Evolutionary conservation across 1,284 basidiomycete genomes (phyloP).

Genomic region (Trichosporon coremiiforme): DNA sequence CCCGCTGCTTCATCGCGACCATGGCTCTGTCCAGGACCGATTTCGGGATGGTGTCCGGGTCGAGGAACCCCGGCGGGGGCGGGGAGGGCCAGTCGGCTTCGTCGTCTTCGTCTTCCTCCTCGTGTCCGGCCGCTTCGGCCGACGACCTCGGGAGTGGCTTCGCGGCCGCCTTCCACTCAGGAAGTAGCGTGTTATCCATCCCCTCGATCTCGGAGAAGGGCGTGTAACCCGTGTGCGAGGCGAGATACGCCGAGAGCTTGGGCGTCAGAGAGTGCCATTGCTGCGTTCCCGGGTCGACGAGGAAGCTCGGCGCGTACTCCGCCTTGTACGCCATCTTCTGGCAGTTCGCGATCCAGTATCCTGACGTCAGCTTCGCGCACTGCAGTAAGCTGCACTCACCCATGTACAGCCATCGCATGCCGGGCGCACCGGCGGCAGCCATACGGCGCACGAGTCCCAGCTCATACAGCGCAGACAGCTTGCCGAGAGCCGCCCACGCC

Average conservation of each 20-base stretch:
- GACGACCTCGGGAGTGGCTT: background rate
- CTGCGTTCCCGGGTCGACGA: conserved; percentile 84
- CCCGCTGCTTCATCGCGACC: conserved; percentile 33
- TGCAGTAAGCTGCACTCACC: conserved; percentile 60
- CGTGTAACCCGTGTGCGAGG: conserved; percentile 59
- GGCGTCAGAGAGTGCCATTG: conserved; percentile 70
- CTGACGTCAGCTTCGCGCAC: conserved; percentile 56
- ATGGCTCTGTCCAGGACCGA: conserved; percentile 37
- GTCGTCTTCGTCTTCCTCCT: conserved; percentile 31
- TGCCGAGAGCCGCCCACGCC: conserved; percentile 71
- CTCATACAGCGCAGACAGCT: conserved; percentile 84
- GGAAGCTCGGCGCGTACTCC: conserved; percentile 81
- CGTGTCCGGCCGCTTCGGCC: background rate
- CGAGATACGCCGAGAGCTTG: conserved; percentile 66
- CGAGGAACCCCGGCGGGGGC: conserved; percentile 49
- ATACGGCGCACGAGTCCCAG: conserved; percentile 72
- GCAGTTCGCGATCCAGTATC: conserved; percentile 89
- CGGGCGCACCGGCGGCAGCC: conserved; percentile 65
- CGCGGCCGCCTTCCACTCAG: conserved; percentile 22
- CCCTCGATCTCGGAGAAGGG: conserved; percentile 42
- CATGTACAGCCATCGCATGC: conserved; percentile 76
- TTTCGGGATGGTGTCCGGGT: conserved; percentile 34
- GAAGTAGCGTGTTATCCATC: conserved; percentile 11
- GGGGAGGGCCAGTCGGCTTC: conserved; percentile 38
- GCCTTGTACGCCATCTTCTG: conserved; percentile 97